Conservation (phyloP, 1,284 basidiomycete genomes). For the Papiliotrema nemorosa region DNA sequence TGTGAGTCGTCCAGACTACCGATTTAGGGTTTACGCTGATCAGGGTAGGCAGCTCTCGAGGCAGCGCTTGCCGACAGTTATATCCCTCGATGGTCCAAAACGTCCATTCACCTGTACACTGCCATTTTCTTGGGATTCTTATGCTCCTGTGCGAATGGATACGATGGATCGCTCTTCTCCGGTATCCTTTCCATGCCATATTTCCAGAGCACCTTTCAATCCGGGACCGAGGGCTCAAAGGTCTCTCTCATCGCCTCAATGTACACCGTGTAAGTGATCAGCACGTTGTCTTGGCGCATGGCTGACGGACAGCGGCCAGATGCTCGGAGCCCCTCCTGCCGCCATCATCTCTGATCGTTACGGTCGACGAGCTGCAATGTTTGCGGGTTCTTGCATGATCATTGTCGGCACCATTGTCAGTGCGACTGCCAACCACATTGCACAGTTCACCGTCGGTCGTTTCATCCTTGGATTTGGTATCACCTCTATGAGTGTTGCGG, state of each 20-base stretch:
- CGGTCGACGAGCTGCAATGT: constrained; percentile 58
- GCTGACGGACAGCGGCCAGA: constrained; percentile 9
- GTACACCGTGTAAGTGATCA: constrained; percentile 22
- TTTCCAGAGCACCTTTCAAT: constrained; percentile 23
- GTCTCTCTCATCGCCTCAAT: constrained; percentile 24
- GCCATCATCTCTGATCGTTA: constrained; percentile 47
- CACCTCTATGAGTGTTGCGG: constrained; percentile 41
- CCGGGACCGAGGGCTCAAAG: constrained; percentile 15
- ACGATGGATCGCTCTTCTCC: constrained; percentile 17
- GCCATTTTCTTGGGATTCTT: constrained; percentile 25
- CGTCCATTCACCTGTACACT: constrained; percentile 20
- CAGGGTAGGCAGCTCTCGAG: neutral
- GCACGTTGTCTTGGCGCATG: no score
- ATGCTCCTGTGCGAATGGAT: constrained; percentile 34
- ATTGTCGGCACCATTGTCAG: constrained; percentile 47
- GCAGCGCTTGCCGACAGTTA: constrained; percentile 14
- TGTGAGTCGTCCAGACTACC: neutral
- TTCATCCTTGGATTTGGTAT: constrained; percentile 49
- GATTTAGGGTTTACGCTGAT: neutral
- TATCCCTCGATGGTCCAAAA: constrained; percentile 18
- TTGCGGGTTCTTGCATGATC: constrained; percentile 50
- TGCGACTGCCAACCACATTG: constrained; percentile 15
- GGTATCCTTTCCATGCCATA: constrained; percentile 20
- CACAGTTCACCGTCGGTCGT: constrained; percentile 43
- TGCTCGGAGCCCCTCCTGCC: constrained; percentile 16